Evolutionary conservation across 2,329 filamentous ascomycete genomes (phyloP), one percentile per base, ranked within the genome.

Genomic region (Cladosporium cucumerinum): DNA sequence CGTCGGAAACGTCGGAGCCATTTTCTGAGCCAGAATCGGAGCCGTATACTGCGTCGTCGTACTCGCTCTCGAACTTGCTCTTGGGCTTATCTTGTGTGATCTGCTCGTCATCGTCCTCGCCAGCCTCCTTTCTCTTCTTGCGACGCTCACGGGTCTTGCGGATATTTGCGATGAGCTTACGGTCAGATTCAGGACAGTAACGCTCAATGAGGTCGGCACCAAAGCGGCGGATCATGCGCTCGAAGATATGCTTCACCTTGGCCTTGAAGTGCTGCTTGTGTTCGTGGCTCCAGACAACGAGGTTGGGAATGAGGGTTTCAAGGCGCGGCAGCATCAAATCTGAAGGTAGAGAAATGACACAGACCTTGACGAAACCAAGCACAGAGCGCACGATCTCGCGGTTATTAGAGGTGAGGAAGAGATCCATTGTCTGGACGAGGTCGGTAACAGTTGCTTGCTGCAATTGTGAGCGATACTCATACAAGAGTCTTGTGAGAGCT

Each of bases 161-260:
- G 74, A 99, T 97, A 74, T 98, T 97, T 73, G 88, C 85, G 48
- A 99, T 89, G 63, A 99, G 83, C 78, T 98, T 99, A 71, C 88
- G 88, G 78, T 97, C 94, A 25, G 87, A 86, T 72, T 96, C 91
- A 3, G 93, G 94, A 65, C 91, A 93, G 76, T 91, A 84, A 69
- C 86, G 86, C 78, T 95, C 91, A 14, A 99, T 86, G 32, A 87
- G 79, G 2, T 94, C 89, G 54, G 90, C 90, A 57, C 95, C 93
- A 74, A 97, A 98, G 64, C 94, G 88, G 57, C 94, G 87, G 25
- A 98, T 90, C 85, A 97, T 92, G 61, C 95, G 88, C 80, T 99
- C 95, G 18, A 99, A 82, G 68, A 99, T 98, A 75, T 97, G 93
- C 86, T 97, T 98, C 71, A 99, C 93, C 82, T 98, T 99, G 58